Evolutionary conservation across 2,329 filamentous ascomycete species (phyloP), one percentile per base, ranked within the genome.

Genomic region (Fusarium ramigenum): DNA sequence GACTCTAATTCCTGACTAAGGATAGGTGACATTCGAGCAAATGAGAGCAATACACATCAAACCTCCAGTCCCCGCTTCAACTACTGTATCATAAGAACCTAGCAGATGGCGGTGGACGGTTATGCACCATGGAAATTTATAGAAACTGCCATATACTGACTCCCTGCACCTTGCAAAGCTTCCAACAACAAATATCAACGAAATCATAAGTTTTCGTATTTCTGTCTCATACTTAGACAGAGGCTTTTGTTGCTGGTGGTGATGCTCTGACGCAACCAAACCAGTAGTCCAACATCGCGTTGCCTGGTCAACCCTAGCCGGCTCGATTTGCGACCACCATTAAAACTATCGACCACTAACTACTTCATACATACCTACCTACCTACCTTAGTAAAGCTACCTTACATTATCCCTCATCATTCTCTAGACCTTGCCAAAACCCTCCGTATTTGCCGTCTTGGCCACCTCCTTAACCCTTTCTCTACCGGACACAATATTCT

Each of bases 1-100:
- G 30, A 43, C 36, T 25, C 30, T 37, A 47, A 58, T 37, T 50
- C 39, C 60, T 56, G 66, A 66, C 60, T 57, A 60, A 68, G 64
- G 62, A 42, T 44, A 68, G 56, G 30, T 44, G 28, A 23, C 40
- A 56, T 49, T 46, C 50, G 70, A 66, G 63, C 77, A 78, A 78
- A 78, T 78, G 67, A 73, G 72, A 74, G 63, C 42, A 60, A 74
- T 70, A 77, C 77, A 78, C 77, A 78, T 78, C 69, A 62, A 70
- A 52, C 59, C 70, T 70, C 72, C 63, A 58, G 70, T 65, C 72
- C 68, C 66, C 73, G 68, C 76, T 66, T 66, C 39, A 34, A 66
- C 63, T 67, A 53, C 50, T 67, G 66, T 63, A 64, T 59, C 40
- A 60, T 50, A 57, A 58, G 37, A 68, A 62, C 56, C 50, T 60